Evolutionary conservation across 2,329 filamentous ascomycete species (phyloP), one percentile per base, ranked within the genome.

Genomic region (Aquanectria penicillioides): DNA sequence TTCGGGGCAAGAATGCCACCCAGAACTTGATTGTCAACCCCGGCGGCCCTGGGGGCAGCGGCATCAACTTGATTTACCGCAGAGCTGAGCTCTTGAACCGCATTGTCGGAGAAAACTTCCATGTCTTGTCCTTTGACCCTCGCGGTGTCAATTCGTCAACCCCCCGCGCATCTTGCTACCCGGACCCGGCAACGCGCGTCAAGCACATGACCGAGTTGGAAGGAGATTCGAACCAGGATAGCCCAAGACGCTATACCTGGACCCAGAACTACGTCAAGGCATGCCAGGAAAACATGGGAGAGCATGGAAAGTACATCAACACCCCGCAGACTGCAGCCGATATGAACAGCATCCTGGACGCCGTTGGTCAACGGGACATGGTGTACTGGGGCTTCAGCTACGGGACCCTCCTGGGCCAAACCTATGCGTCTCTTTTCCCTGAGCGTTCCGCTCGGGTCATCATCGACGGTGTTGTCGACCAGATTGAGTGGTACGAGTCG

Each of bases 281-380:
- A 0, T 83, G 81, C 43, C 59, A 65, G 5, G 80, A 83, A 10
- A 80, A 70, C 2, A 79, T 78, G 74, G 80, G 78, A 1, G 78
- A 80, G 43, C 69, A 81, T 58, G 78, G 75, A 3, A 62, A 61
- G 7, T 81, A 82, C 58, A 69, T 82, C 57, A 82, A 83, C 54
- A 83, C 81, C 0, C 80, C 80, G 0, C 80, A 83, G 64, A 80
- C 79, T 1, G 81, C 80, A 9, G 78, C 81, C 26, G 81, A 84
- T 57, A 83, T 83, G 80, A 81, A 82, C 61, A 77, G 70, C 11
- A 82, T 83, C 23, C 69, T 83, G 1, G 77, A 82, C 46, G 79
- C 71, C 17, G 41, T 74, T 33, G 74, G 73, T 3, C 62, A 72
- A 22, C 46, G 74, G 38, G 62, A 69, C 2, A 69, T 77, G 66